A percentile compares a stretch with the other conserved stretches of the same genome.
Evolutionary conservation across 202 grass and related monocot genomes (phyloP).

Genomic region (Hordeum pubiflorum): DNA sequence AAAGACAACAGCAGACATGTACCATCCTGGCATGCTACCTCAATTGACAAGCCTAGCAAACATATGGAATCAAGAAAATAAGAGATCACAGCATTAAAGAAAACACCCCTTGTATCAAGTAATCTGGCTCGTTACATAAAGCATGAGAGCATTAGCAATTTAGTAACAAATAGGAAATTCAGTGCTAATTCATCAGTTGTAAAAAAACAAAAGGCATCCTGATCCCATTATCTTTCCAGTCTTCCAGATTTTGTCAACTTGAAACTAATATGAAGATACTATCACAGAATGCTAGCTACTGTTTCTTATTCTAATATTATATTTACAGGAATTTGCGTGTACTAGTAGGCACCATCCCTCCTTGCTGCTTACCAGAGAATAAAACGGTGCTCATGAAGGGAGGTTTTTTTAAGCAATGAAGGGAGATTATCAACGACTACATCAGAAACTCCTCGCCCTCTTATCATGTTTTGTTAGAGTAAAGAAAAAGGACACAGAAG

Average conservation of each 20-base stretch:
- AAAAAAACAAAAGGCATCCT: background rate
- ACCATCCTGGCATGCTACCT: background rate
- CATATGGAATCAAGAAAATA: slow-evolving; percentile 3
- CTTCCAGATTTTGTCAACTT: background rate
- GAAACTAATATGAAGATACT: slow-evolving; percentile 12
- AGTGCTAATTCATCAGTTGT: background rate
- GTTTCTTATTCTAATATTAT: background rate
- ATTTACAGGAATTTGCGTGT: slow-evolving; percentile 1
- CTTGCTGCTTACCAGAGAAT: background rate
- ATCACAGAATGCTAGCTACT: background rate
- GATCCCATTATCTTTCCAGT: background rate
- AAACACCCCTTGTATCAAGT: background rate
- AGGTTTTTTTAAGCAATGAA: background rate
- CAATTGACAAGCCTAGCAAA: background rate
- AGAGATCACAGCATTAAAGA: background rate
- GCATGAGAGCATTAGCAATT: background rate
- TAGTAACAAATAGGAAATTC: background rate
- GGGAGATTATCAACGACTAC: background rate
- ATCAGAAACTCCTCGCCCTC: background rate
- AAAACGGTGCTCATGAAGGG: background rate
- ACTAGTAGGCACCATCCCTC: background rate
- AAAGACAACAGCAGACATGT: background rate
- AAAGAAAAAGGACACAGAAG: background rate
- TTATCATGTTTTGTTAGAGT: background rate
- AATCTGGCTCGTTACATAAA: background rate